Base-by-base conservation (phyloP, 192 early-diverging fungal species). In the Tieghemiomyces parasiticus region DNA sequence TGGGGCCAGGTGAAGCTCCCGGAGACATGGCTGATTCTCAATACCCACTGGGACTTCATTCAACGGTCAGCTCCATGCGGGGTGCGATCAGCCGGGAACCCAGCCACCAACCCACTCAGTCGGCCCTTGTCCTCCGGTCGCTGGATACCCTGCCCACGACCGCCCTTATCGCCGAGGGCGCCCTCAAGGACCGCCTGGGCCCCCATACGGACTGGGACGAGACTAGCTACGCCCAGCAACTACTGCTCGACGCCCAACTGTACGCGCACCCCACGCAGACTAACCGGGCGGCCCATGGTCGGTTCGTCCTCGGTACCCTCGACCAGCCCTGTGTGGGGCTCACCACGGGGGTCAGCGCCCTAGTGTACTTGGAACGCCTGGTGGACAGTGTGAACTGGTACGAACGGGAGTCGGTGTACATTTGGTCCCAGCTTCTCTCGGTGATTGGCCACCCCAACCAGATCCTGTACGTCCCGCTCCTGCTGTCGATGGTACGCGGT, bases 341-440 rank as follows among this genome's bases (percentile, higher is more conserved):
- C 14, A 2, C 19, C 16, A 24, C 4, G 50, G 2, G 4, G 50
- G 50, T 52, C 24, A 24, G 24, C 26, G 14, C 50, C 13, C 26
- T 52, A 13, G 26, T 20, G 10, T 50, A 52, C 26, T 25, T 52
- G 14, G 30, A 29, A 24, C 16, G 1, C 20, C 26, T 52, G 50
- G 16, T 52, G 22, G 50, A 52, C 20, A 28, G 24, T 8, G 26
- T 52, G 2, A 52, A 52, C 30, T 52, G 50, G 50, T 52, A 52
- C 30, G 30, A 24, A 8, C 19, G 26, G 12, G 2, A 24, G 26
- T 14, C 50, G 13, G 26, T 28, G 2, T 29, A 24, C 2, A 24
- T 52, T 14, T 52, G 50, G 50, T 29, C 30, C 4, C 50, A 52
- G 16, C 30, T 52, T 2, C 14, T 52, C 1, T 16, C 26, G 2